phyloP scores from a whole-genome alignment of 176 grass and related monocot genomes.

The maize (Zea mays) region Zm-B73-REFERENCE-NAM-5.0 NC_050103.1:11380501-11381000 shows the following conservation, averaged over 20 bases:
- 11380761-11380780: constrained; percentile 5
- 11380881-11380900: constrained; percentile 59
- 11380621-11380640: constrained; percentile 32
- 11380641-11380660: constrained; percentile 34
- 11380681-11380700: constrained; percentile 22
- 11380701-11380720: constrained; percentile 41
- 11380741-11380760: constrained; percentile 13
- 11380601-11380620: constrained; percentile 37
- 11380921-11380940: constrained; percentile 73
- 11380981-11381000: constrained; percentile 67
- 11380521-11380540: constrained; percentile 74
- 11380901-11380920: constrained; percentile 77
- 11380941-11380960: constrained; percentile 73
- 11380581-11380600: constrained; percentile 97
- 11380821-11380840: constrained; percentile 34
- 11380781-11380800: constrained; percentile 42
- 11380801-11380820: constrained; percentile 45
- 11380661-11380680: constrained; percentile 18
- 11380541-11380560: constrained; percentile 87
- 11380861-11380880: constrained; percentile 54
- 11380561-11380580: constrained; percentile 68
- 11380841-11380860: constrained; percentile 42
- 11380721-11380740: constrained; percentile 29
- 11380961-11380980: constrained; percentile 79
- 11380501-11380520: constrained; percentile 53